These are phyloP conservation scores for Aspergillus niger DNA, from an alignment of 2,329 filamentous ascomycete species.

Conservation along the genomic window DNA sequence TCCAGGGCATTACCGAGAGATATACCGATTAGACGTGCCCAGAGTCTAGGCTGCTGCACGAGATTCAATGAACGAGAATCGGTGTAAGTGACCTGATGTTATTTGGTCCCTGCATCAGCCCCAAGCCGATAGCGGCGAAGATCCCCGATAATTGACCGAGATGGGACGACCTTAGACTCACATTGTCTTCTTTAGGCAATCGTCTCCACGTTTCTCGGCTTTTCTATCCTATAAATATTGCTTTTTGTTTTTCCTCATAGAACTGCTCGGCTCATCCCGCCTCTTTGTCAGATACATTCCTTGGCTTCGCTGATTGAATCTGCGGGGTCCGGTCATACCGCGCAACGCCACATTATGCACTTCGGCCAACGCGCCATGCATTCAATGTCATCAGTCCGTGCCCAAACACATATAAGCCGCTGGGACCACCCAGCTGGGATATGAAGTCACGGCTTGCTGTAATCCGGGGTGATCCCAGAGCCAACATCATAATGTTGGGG, in stretches of 20 bases:
- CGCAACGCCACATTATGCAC: slow-evolving; percentile 1
- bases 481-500: slow-evolving; percentile 27
- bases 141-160: slow-evolving; percentile 25
- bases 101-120: not conserved
- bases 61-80: slow-evolving; percentile 4
- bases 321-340: slow-evolving; percentile 10
- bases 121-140: slow-evolving; percentile 12
- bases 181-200: slow-evolving; percentile 1
- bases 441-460: not conserved
- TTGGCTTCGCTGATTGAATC: slow-evolving; percentile 6
- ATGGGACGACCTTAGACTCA: slow-evolving; percentile 3
- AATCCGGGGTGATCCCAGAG: not conserved
- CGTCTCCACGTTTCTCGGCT: not conserved
- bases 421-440: not conserved
- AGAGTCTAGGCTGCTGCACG: not conserved
- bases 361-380: slow-evolving; percentile 1
- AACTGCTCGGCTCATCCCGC: not conserved
- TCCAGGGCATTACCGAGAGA: not conserved
- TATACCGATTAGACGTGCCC: not conserved
- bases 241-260: not conserved
- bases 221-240: not conserved
- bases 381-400: slow-evolving; percentile 1
- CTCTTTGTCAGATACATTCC: slow-evolving; percentile 3
- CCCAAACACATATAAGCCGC: slow-evolving; percentile 11
- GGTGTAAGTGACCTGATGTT: slow-evolving; percentile 7